Conservation (phyloP, 2,329 filamentous ascomycete species). For the Fusarium oxysporum region DNA sequence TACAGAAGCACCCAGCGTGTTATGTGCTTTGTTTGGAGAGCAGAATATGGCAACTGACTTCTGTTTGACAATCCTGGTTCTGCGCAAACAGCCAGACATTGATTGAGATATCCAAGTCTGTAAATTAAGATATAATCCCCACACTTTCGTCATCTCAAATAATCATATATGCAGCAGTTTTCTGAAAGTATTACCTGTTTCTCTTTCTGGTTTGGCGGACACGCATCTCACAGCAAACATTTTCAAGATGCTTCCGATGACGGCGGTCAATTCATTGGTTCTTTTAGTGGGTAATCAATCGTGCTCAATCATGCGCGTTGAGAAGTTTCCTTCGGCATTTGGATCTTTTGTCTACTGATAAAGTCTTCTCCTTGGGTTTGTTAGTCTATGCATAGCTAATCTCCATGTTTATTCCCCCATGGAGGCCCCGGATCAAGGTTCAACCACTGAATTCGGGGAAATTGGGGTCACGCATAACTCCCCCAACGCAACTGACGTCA, state of each 20-base stretch:
- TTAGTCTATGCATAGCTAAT: neutral
- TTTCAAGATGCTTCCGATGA: neutral
- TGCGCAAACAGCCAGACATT: no score
- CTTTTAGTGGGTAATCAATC: neutral
- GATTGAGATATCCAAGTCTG: no score
- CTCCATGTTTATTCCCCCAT: constrained; percentile 6
- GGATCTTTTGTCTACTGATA: neutral
- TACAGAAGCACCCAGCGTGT: accelerated
- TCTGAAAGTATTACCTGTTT: neutral
- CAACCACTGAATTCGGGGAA: constrained; percentile 7
- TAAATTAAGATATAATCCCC: no score
- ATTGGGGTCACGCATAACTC: neutral
- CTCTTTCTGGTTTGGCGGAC: neutral
- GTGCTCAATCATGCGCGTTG: neutral
- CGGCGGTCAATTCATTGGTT: neutral
- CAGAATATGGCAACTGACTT: no score
- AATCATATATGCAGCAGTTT: accelerated
- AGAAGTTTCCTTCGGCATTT: neutral
- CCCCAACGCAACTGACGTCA: neutral
- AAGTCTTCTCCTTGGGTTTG: neutral
- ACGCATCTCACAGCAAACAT: neutral
- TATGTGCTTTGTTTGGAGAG: no score
- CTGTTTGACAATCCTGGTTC: no score
- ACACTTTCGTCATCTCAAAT: accelerated
- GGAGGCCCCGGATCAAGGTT: constrained; percentile 20